Base-by-base conservation (phyloP, 768 basidiomycete genomes). In the Tylopilus felleus region DNA sequence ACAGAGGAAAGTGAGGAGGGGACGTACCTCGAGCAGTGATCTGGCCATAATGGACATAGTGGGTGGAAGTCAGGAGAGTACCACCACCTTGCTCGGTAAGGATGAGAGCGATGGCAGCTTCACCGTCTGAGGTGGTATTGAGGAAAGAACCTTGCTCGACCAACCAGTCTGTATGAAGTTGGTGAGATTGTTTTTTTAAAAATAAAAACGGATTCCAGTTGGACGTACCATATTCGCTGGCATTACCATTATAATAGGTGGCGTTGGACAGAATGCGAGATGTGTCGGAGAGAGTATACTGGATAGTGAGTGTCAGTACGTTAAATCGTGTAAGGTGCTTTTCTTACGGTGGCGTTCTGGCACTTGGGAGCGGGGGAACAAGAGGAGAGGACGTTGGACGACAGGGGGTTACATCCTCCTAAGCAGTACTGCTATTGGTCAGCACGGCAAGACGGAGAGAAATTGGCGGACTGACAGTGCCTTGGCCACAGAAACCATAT, bases 331-430 rank as follows among this genome's bases (percentile, higher is more conserved):
- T 49, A 2, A 19, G 2, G 40, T 8, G 16, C 17, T 51, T 42
- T 39, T 60, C 81, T 58, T 64, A 88, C 84, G 28, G 75, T 81
- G 21, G 75, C 75, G 63, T 75, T 79, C 64, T 85, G 64, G 70
- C 92, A 94, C 38, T 92, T 66, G 0, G 92, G 91, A 42, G 77
- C 79, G 2, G 90, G 88, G 45, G 65, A 70, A 72, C 90, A 94
- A 0, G 90, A 90, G 53, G 72, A 71, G 36, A 86, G 70, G 4
- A 78, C 66, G 62, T 83, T 62, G 7, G 91, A 93, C 40, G 75
- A 71, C 28, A 90, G 75, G 19, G 92, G 90, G 63, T 93, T 83
- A 74, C 92, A 94, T n/a, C 92, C 92, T 44, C 88, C 89, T 31
- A 91, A 74, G 65, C 91, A 93, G 68, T 84, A 93, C 84, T 90